phyloP scores from a whole-genome alignment of 2,329 filamentous ascomycete genomes.

The Paraphoma sp. region DNA sequence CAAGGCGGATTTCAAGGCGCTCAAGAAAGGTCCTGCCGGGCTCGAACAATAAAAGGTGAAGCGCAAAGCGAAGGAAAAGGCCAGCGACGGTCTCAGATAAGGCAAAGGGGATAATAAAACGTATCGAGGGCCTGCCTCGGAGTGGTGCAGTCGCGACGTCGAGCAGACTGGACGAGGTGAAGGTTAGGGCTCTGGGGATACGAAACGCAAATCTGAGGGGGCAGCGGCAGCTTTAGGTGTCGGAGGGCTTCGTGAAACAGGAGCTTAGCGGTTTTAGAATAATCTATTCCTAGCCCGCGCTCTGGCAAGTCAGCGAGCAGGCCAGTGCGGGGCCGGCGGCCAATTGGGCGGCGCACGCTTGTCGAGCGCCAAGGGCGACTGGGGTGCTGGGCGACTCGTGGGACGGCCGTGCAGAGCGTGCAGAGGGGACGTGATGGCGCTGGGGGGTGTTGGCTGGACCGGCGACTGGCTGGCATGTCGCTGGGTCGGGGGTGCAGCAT shows the following conservation, averaged over 20 bases:
- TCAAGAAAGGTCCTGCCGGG: slow-evolving; percentile 47
- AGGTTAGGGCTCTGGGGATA: slow-evolving; percentile 43
- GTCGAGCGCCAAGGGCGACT: slow-evolving; percentile 16
- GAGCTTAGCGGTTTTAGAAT: slow-evolving; percentile 47
- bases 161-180: slow-evolving; percentile 40
- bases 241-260: slow-evolving; percentile 49
- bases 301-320: slow-evolving; percentile 32
- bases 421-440: slow-evolving; percentile 16
- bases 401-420: slow-evolving; percentile 23
- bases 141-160: slow-evolving; percentile 43
- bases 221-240: slow-evolving; percentile 49
- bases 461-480: slow-evolving; percentile 2
- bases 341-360: slow-evolving; percentile 25
- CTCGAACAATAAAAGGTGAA: slow-evolving; percentile 46
- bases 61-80: slow-evolving; percentile 45
- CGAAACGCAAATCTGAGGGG: slow-evolving; percentile 49
- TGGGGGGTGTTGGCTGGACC: slow-evolving; percentile 10
- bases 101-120: slow-evolving; percentile 45
- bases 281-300: slow-evolving; percentile 40
- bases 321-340: slow-evolving; percentile 31
- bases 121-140: slow-evolving; percentile 49
- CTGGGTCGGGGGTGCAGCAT: not conserved
- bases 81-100: slow-evolving; percentile 45
- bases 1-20: slow-evolving; percentile 39
- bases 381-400: slow-evolving; percentile 28